A percentile compares a stretch with the other conserved stretches of the same genome.
These are phyloP conservation scores for Phyllosticta capitalensis DNA, from an alignment of 2,329 filamentous ascomycete genomes.

Conservation along the genomic window DNA sequence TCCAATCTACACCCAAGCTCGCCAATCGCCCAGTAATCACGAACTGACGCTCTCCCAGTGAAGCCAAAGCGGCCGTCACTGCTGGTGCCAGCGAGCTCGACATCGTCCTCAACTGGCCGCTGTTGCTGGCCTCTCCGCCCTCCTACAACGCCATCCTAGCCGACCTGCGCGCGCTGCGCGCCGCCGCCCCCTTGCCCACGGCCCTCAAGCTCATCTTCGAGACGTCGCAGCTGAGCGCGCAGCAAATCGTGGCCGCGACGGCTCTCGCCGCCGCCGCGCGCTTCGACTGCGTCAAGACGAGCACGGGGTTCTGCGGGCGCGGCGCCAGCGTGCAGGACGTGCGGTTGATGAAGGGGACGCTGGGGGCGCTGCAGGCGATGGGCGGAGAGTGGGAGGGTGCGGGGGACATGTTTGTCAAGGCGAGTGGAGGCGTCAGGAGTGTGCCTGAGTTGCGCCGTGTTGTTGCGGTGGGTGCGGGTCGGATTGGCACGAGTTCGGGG, in stretches of 20 bases:
- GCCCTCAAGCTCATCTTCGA: conserved; percentile 50
- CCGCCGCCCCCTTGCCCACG: conserved; percentile 33
- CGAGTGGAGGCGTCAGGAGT: conserved; percentile 48
- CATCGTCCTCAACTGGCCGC: conserved; percentile 47
- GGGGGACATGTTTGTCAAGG: conserved; percentile 44
- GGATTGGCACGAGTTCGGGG: conserved; percentile 48
- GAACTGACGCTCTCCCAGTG: conserved; percentile 17
- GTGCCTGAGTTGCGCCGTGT: conserved; percentile 36
- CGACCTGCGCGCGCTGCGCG: conserved; percentile 44
- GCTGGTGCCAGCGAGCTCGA: conserved; percentile 48
- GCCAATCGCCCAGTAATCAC: too few relatives aligned
- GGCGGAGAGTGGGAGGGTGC: conserved; percentile 9
- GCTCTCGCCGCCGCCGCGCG: conserved; percentile 43
- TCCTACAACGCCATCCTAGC: conserved; percentile 36
- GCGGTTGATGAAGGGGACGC: conserved; percentile 38
- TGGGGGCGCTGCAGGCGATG: conserved; percentile 10
- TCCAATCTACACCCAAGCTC: too few relatives aligned
- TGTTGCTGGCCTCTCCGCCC: conserved; percentile 26
- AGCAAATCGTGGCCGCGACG: conserved; percentile 45
- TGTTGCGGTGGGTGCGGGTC: conserved; percentile 46
- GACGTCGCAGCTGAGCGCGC: conserved; percentile 40
- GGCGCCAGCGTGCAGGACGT: conserved; percentile 46
- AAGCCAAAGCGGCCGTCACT: conserved; percentile 40
- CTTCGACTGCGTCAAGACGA: conserved; percentile 52
- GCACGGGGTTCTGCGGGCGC: conserved; percentile 48